Percentiles rank a stretch among this genome's conserved stretches.
Evolutionary conservation across 257 asterid species (phyloP).

Genomic region (Jasminum sambac): DNA sequence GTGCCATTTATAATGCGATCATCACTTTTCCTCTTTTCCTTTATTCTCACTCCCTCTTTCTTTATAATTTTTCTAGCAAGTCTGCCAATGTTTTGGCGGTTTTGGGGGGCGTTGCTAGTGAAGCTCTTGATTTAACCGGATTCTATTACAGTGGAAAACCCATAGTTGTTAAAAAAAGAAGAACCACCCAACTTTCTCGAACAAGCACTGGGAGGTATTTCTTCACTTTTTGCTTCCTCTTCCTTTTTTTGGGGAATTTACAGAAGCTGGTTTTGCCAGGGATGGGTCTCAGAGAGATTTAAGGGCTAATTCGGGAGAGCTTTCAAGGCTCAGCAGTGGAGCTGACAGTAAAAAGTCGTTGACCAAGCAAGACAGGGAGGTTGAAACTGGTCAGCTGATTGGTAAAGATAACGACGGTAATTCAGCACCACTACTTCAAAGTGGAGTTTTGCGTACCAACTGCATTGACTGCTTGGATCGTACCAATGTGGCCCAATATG

Average conservation of each 20-base stretch:
- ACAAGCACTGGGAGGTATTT: slow-evolving; percentile 80
- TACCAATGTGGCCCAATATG: slow-evolving; percentile 98
- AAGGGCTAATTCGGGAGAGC: slow-evolving; percentile 67
- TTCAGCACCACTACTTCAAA: slow-evolving; percentile 60
- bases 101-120: slow-evolving; percentile 94
- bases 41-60: slow-evolving; percentile 33
- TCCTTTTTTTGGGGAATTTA: slow-evolving; percentile 8
- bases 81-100: slow-evolving; percentile 99
- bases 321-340: slow-evolving; percentile 56
- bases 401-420: slow-evolving; percentile 38
- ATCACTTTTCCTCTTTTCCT: slow-evolving; percentile 24
- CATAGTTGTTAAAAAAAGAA: slow-evolving; percentile 54
- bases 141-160: slow-evolving; percentile 88
- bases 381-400: slow-evolving; percentile 45
- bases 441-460: slow-evolving; percentile 98
- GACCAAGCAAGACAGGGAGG: slow-evolving; percentile 62
- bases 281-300: slow-evolving; percentile 77
- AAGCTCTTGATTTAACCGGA: slow-evolving; percentile 96
- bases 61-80: slow-evolving; percentile 61
- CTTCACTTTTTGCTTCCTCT: slow-evolving; percentile 13
- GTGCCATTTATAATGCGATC: slow-evolving; percentile 20
- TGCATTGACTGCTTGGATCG: slow-evolving; percentile 98
- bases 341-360: slow-evolving; percentile 44
- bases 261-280: slow-evolving; percentile 42
- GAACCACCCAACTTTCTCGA: slow-evolving; percentile 63